A percentile compares a stretch with the other conserved stretches of the same genome.
phyloP scores from a whole-genome alignment of 345 rosid species.

The Eucalyptus victrix region DNA sequence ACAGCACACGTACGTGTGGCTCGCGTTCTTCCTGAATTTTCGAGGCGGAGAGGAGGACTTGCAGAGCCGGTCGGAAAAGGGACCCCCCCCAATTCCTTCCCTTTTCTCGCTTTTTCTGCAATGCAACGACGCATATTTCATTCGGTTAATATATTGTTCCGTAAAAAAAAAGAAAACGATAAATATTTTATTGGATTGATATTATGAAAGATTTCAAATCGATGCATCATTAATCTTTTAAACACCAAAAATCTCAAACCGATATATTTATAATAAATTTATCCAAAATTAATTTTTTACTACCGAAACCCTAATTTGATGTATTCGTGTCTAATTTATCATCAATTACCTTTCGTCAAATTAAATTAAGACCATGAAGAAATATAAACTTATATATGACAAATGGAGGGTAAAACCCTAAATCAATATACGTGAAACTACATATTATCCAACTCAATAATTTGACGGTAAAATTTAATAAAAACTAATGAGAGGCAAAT shows the following conservation, averaged over 20 bases:
- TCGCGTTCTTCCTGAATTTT: neutral
- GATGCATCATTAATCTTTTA: accelerated
- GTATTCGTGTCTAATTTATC: too few relatives aligned
- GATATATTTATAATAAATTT: too few relatives aligned
- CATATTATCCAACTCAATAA: accelerated
- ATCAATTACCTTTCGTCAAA: too few relatives aligned
- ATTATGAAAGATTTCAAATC: accelerated
- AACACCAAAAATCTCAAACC: neutral
- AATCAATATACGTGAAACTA: accelerated
- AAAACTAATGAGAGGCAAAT: accelerated
- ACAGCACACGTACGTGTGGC: neutral
- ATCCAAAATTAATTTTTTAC: accelerated
- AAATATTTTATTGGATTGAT: too few relatives aligned
- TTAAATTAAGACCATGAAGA: accelerated
- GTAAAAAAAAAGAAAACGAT: accelerated
- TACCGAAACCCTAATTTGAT: neutral
- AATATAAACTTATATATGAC: accelerated
- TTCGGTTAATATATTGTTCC: too few relatives aligned
- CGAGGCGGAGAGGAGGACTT: neutral
- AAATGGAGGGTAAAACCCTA: neutral
- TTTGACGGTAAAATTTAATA: too few relatives aligned
- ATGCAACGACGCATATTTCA: too few relatives aligned
- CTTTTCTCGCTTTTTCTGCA: too few relatives aligned
- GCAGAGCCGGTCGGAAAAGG: neutral
- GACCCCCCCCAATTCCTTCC: neutral